Evolutionary conservation across 441 rosid species (phyloP).

Genomic region (Jatropha multifida): DNA sequence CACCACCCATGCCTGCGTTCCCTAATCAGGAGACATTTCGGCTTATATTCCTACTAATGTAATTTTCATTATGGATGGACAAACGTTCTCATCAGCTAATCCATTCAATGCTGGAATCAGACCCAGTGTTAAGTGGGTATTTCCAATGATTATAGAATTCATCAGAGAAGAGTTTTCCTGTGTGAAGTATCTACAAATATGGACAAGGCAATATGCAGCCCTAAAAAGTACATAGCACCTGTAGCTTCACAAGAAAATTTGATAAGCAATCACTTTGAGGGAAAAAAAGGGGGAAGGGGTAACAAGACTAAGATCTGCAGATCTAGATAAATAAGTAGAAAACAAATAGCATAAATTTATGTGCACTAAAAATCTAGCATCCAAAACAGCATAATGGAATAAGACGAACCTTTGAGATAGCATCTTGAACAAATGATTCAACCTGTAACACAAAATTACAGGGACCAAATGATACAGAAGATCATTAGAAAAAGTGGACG

Average conservation of each 20-base stretch:
- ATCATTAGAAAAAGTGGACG: conserved; percentile 15
- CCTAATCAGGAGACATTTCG: not conserved
- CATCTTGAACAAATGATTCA: conserved; percentile 82
- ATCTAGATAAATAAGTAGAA: not conserved
- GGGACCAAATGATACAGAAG: conserved; percentile 15
- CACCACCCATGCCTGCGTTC: too few relatives aligned
- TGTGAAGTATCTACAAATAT: not conserved
- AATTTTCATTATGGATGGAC: not conserved
- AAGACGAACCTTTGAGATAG: conserved; percentile 71
- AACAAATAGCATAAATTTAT: not conserved
- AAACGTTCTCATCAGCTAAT: not conserved
- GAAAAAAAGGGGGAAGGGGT: not conserved
- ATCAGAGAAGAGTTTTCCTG: too few relatives aligned
- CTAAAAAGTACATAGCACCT: not conserved
- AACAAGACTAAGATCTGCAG: not conserved
- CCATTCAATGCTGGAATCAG: not conserved
- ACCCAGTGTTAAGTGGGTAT: not conserved
- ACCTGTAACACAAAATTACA: conserved; percentile 53
- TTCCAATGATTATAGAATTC: not conserved
- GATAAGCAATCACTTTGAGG: not conserved
- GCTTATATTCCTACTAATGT: not conserved
- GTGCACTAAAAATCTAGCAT: not conserved
- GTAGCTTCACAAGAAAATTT: not conserved
- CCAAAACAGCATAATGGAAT: conserved; percentile 17
- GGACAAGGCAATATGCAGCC: not conserved